phyloP scores from a whole-genome alignment of 2,329 filamentous ascomycete genomes.

The Penicillium sp. region DNA sequence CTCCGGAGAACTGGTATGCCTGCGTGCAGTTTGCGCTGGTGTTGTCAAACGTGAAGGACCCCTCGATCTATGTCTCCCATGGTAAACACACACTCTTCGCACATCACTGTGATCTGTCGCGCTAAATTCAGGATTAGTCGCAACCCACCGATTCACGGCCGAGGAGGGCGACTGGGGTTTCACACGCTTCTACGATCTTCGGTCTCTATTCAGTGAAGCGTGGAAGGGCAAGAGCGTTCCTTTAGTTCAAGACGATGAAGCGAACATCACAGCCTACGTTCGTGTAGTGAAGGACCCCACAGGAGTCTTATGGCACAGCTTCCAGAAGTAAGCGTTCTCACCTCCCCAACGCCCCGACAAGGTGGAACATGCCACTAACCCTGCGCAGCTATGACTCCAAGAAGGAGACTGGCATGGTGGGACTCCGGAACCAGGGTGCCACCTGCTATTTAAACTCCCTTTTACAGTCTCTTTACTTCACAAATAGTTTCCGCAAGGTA shows the following conservation, averaged over 20 bases:
- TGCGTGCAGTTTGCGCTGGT: slow-evolving; percentile 95
- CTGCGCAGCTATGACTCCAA: slow-evolving; percentile 84
- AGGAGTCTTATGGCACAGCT: slow-evolving; percentile 49
- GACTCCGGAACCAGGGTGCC: slow-evolving; percentile 92
- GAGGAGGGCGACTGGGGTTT: slow-evolving; percentile 99
- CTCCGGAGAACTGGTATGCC: slow-evolving; percentile 92
- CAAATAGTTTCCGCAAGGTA: slow-evolving; percentile 90
- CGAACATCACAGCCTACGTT: slow-evolving; percentile 48
- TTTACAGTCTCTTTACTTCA: slow-evolving; percentile 80
- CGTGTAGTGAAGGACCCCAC: slow-evolving; percentile 50
- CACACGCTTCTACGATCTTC: slow-evolving; percentile 88
- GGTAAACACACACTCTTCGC: slow-evolving; percentile 48
- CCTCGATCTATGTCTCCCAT: slow-evolving; percentile 72
- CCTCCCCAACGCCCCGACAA: background rate
- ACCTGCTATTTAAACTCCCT: slow-evolving; percentile 86
- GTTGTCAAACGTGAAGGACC: slow-evolving; percentile 89
- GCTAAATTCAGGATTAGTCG: slow-evolving; percentile 46
- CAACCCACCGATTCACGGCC: slow-evolving; percentile 93
- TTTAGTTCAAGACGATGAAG: slow-evolving; percentile 48
- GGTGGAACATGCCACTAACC: slow-evolving; percentile 36
- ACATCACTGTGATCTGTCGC: background rate
- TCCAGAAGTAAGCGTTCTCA: slow-evolving; percentile 39
- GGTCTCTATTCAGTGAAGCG: slow-evolving; percentile 74
- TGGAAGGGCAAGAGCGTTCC: slow-evolving; percentile 68
- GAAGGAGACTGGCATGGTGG: slow-evolving; percentile 95